phyloP scores from a whole-genome alignment of 1,139 yeast species.

The Pneumocystis wakefieldiae region DNA sequence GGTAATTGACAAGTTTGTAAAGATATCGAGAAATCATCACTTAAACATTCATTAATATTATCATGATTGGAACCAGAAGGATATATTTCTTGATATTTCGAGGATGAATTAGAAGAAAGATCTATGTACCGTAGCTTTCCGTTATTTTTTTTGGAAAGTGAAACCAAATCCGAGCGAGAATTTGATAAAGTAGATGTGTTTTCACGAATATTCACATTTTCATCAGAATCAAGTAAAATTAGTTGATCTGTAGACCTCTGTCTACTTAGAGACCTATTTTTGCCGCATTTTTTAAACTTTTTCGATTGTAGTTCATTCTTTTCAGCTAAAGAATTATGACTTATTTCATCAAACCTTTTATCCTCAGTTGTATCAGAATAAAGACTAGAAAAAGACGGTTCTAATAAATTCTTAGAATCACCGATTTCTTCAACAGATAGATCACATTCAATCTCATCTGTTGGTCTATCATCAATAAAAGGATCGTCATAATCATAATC shows the following conservation, averaged over 20 bases:
- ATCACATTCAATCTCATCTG: not conserved
- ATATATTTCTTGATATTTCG: not conserved
- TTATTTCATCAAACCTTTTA: not conserved
- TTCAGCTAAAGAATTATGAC: not conserved
- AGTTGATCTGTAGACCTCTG: not conserved
- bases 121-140: not conserved
- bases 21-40: not conserved
- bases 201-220: not conserved
- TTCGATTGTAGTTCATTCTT: not conserved
- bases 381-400: not conserved
- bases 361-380: not conserved
- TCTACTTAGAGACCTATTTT: too few species aligned
- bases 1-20: not conserved
- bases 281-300: not conserved
- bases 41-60: not conserved
- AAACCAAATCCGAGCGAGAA: not conserved
- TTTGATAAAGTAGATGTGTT: not conserved
- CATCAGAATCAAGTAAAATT: not conserved
- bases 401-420: not conserved
- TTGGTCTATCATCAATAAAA: constrained; percentile 3
- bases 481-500: constrained; percentile 6
- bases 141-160: not conserved
- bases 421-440: not conserved
- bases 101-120: not conserved
- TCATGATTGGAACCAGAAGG: not conserved